Base-by-base conservation (phyloP, 331 rosid species). In the Malus hybrid region DNA sequence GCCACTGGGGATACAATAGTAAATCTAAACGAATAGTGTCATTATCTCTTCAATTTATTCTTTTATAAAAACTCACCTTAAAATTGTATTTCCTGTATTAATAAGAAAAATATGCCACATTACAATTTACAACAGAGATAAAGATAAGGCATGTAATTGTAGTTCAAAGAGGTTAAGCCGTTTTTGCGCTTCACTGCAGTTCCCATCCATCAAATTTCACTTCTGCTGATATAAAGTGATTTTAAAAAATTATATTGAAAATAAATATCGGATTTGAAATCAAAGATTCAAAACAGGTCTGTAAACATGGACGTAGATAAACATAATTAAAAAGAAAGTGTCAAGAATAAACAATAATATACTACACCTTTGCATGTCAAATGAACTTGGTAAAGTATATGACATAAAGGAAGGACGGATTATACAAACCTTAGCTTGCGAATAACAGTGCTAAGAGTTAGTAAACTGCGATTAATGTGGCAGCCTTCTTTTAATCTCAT, bases 381-480 rank as follows among this genome's bases (percentile, higher is more conserved):
- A 18, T 56, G 28, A 69, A 64, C 34, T 29, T 57, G 58, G 28
- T 53, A 71, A 66, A 46, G 62, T 53, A 20, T 9, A 69, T 16
- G 55, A n/a, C 58, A 73, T 42, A 77, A 66, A 71, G 68, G 73
- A 73, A 75, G 84, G 89, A 70, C 22, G 63, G 69, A 79, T 76
- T 79, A 85, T 68, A 72, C 87, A 76, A 52, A 95, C 99, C 99
- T 92, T 73, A 95, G 87, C 80, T 95, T 95, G 74, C 99, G 99
- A 81, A 95, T 95, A 76, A 95, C 99, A 12, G 98, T 90, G 74
- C 90, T 81, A 77, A 95, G 91, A 73, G 99, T 95, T 66, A 95
- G 89, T 77, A 95, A 90, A 90, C 99, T 95, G 84, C 99, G 93
- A 78, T 95, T 95, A 66, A 95, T 95, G 83, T 95, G 97, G 81